Evolutionary conservation across 2,329 filamentous ascomycete genomes (phyloP).

Genomic region (Fusarium sp.): DNA sequence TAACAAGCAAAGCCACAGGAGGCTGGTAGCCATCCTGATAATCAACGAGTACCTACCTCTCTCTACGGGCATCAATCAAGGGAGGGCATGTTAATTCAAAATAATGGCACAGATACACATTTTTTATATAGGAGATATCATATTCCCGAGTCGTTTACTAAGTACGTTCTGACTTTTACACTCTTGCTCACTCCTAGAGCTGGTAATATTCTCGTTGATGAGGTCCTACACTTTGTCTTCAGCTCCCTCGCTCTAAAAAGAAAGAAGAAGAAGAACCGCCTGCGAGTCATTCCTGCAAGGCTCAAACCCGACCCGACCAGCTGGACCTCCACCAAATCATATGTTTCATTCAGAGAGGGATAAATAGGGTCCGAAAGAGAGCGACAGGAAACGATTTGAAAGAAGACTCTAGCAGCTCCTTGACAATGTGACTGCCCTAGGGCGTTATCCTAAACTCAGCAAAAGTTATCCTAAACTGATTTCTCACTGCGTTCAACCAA

Average conservation of each 20-base stretch:
- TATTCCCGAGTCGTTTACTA: not conserved
- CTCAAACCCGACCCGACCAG: constrained; percentile 13
- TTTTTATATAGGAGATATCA: not conserved
- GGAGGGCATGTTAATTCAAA: not conserved
- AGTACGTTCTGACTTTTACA: not conserved
- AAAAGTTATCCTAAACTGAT: not conserved
- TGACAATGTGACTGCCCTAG: too few species aligned
- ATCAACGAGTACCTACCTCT: not conserved
- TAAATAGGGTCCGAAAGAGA: not conserved
- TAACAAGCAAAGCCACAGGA: constrained; percentile 17
- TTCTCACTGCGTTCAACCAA: not conserved
- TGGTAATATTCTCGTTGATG: not conserved
- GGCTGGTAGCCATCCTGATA: constrained; percentile 1
- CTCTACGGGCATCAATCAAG: not conserved
- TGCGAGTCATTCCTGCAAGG: constrained; percentile 28
- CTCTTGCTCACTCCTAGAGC: not conserved
- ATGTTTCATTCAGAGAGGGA: constrained; percentile 23
- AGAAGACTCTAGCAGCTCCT: too few species aligned
- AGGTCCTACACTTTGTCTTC: not conserved
- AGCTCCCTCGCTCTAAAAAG: not conserved
- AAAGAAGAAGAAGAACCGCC: not conserved
- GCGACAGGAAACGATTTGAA: not conserved
- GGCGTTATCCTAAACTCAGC: not conserved
- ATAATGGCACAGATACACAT: not conserved
- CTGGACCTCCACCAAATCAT: constrained; percentile 12